Conservation (phyloP, 805 yeast species). For the Kluyveromyces nonfermentans region DNA sequence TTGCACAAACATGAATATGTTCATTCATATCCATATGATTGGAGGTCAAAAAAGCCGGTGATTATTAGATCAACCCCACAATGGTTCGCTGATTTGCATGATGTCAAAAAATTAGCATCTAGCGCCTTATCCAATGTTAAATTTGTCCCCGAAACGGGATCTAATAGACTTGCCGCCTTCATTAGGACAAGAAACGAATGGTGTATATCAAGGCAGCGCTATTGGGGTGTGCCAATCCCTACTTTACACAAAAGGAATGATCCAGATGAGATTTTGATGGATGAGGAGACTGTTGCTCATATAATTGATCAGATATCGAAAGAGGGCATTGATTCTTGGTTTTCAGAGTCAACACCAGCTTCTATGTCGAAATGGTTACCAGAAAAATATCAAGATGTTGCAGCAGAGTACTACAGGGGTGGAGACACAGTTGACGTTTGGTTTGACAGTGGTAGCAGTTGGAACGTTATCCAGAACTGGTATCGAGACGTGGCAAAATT, state of each 20-base stretch:
- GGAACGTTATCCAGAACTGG: constrained; percentile 42
- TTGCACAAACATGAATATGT: constrained; percentile 41
- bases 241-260: constrained; percentile 50
- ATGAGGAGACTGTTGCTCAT: constrained; percentile 43
- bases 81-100: constrained; percentile 86
- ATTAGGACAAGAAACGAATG: constrained; percentile 77
- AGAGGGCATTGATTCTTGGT: constrained; percentile 77
- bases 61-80: constrained; percentile 92
- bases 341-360: constrained; percentile 39
- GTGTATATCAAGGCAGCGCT: constrained; percentile 95
- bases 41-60: constrained; percentile 96
- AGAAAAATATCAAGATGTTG: constrained; percentile 32
- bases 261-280: constrained; percentile 57
- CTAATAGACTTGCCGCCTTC: constrained; percentile 61
- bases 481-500: constrained; percentile 30
- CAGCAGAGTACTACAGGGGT: constrained; percentile 48
- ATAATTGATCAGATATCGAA: constrained; percentile 47
- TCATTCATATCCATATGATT: constrained; percentile 93
- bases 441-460: constrained; percentile 95
- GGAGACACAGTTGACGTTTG: constrained; percentile 96
- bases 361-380: constrained; percentile 63
- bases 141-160: constrained; percentile 69
- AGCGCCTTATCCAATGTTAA: constrained; percentile 50
- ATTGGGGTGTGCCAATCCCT: constrained; percentile 98
- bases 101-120: constrained; percentile 55